Base-by-base conservation (phyloP, 2,329 filamentous ascomycete species). In the Mariannaea elegans region DNA sequence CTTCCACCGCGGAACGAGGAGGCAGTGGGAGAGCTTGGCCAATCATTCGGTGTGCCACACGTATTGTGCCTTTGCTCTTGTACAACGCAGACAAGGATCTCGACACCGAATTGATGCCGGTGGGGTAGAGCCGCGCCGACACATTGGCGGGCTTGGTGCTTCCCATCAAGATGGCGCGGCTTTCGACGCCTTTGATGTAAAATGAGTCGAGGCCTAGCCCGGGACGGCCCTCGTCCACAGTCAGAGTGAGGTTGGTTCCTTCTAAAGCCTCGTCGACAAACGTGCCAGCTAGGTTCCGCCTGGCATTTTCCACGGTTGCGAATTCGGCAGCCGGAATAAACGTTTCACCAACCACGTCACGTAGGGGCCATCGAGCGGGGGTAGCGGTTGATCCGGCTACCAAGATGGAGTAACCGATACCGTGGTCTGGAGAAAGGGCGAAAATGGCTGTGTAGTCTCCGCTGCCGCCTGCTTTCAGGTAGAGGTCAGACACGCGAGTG, bases 351-450 rank as follows among this genome's bases (percentile, higher is more conserved):
- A 68, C 34, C 4, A 52, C 12, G 2, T 65, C 52, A 2, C 67
- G 62, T 1, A 72, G 50, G 2, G 62, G 55, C 44, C 59, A 65
- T 5, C 62, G 61, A 1, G 55, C 67, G 0, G 42, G 8, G 7
- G 67, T 56, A 2, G 71, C 68, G 48, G 60, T 0, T 56, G 65
- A 2, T 4, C 76, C 53, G 13, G 63, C 63, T 10, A 55, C 10
- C 4, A 62, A n/a, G 9, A 65, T 19, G 3, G 27, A 42, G 31
- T 60, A 38, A 3, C 53, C 57, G 6, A 80, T 56, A 36, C 75
- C 75, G 58, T 81, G 81, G 61, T 82, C 79, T 0, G 80, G 79
- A 0, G 82, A 65, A 4, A 83, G 65, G 8, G 70, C 73, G 3
- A 82, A 56, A 4, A 71, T 51, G n/a, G 74, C 63, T 59, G 75